These are phyloP conservation scores for Trichoderma atrobrunneum DNA, from an alignment of 2,329 filamentous ascomycete genomes.

Conservation along the genomic window DNA sequence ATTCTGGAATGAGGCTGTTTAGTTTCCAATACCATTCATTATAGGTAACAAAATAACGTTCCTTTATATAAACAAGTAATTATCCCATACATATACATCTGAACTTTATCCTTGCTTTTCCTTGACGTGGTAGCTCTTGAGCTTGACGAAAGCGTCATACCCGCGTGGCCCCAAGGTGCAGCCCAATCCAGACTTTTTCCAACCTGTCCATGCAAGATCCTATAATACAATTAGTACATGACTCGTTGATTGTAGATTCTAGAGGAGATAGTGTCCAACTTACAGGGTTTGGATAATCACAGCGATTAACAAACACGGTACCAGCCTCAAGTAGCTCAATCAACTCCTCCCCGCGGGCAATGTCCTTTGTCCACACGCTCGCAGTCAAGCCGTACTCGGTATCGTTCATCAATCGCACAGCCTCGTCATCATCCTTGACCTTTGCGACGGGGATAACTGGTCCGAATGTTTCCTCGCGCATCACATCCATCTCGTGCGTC, in stretches of 20 bases:
- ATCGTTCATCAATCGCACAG: not conserved
- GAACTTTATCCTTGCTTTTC: not conserved
- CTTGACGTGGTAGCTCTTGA: not conserved
- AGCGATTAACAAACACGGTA: not conserved
- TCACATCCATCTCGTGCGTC: not conserved
- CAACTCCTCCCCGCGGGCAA: not conserved
- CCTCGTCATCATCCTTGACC: not conserved
- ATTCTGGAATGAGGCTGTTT: no score
- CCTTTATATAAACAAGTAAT: not conserved
- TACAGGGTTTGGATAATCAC: not conserved
- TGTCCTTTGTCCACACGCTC: not conserved
- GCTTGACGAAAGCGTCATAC: not conserved
- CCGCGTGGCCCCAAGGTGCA: not conserved
- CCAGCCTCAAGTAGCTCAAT: not conserved
- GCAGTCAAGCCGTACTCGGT: not conserved
- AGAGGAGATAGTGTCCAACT: not conserved
- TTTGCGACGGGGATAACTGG: not conserved
- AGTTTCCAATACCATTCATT: not conserved
- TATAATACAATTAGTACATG: not conserved
- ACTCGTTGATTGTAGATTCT: not conserved
- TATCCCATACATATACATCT: no score
- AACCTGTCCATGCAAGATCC: not conserved
- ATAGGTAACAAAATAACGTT: not conserved
- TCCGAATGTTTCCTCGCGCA: not conserved
- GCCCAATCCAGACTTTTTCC: not conserved